These are phyloP conservation scores for Porogramme epimiltina DNA, from an alignment of 1,284 basidiomycete genomes.

Conservation along the genomic window DNA sequence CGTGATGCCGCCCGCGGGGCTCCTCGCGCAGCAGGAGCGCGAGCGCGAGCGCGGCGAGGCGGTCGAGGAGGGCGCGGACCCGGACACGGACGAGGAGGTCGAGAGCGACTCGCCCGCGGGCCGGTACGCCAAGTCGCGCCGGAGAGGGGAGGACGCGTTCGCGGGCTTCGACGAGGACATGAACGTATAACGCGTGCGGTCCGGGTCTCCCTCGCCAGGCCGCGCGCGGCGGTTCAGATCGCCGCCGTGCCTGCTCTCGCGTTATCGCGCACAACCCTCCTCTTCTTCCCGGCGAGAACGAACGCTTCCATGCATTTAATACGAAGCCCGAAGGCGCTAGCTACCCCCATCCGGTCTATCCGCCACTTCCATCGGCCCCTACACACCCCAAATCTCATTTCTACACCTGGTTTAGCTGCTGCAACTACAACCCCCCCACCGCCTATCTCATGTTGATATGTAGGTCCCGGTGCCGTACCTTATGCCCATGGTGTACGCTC, in stretches of 20 bases:
- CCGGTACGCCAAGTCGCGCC: constrained; percentile 59
- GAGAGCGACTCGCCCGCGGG: constrained; percentile 64
- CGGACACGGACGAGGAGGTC: constrained; percentile 67
- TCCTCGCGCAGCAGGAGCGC: constrained; percentile 43
- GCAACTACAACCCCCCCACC: not conserved
- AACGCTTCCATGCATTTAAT: not conserved
- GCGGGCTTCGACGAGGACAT: constrained; percentile 45
- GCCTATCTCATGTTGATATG: not conserved
- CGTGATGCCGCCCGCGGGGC: constrained; percentile 54
- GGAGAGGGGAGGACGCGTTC: constrained; percentile 42
- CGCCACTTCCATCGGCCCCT: not conserved
- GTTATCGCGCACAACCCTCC: no score
- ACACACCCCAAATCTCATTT: not conserved
- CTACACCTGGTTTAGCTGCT: no score
- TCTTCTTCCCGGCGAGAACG: not conserved
- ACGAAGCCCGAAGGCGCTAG: not conserved
- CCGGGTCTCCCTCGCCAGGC: not conserved
- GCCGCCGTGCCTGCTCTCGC: constrained; percentile 1
- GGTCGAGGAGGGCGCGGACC: constrained; percentile 48
- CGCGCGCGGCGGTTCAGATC: no score
- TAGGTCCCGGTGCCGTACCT: not conserved
- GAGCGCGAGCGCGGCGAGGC: constrained; percentile 41
- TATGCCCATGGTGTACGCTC: constrained; percentile 14
- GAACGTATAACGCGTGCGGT: constrained; percentile 21
- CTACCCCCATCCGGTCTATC: not conserved